Percentiles rank a stretch among this genome's conserved stretches.
Evolutionary conservation across 208 protist genomes (phyloP).

Genomic region (Leishmania gerbilli): DNA sequence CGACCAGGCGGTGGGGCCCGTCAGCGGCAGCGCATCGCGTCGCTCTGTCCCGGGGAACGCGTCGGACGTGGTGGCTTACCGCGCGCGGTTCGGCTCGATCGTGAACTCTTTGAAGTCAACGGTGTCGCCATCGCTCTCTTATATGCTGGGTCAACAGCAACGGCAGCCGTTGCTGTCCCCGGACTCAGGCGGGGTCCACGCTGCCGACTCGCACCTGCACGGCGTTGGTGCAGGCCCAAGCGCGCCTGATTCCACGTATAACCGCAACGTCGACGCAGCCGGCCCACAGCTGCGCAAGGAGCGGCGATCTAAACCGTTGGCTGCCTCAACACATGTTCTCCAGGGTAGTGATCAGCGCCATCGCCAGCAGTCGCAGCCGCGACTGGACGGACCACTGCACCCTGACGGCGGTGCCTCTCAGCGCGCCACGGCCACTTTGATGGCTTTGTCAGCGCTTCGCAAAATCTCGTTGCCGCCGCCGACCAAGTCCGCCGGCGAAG

Average conservation of each 20-base stretch:
- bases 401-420: slow-evolving; percentile 10
- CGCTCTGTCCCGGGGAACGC: slow-evolving; percentile 3
- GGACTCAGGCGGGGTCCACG: background rate
- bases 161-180: background rate
- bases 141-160: background rate
- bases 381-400: slow-evolving; percentile 1
- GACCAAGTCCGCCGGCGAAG: background rate
- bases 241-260: background rate
- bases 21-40: slow-evolving; percentile 7
- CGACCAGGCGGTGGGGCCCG: background rate
- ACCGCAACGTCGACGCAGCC: slow-evolving; percentile 4
- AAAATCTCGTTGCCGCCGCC: slow-evolving; percentile 4
- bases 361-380: background rate
- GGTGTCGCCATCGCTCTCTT: background rate
- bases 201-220: background rate
- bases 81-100: background rate
- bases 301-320: slow-evolving; percentile 29
- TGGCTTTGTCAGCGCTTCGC: slow-evolving; percentile 28
- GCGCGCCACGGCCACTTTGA: slow-evolving; percentile 17
- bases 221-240: background rate
- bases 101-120: background rate
- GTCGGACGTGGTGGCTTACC: background rate
- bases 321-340: background rate
- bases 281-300: slow-evolving; percentile 29
- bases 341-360: background rate